phyloP scores from a whole-genome alignment of 192 early-diverging fungal genomes.

The Backusella circina region DNA sequence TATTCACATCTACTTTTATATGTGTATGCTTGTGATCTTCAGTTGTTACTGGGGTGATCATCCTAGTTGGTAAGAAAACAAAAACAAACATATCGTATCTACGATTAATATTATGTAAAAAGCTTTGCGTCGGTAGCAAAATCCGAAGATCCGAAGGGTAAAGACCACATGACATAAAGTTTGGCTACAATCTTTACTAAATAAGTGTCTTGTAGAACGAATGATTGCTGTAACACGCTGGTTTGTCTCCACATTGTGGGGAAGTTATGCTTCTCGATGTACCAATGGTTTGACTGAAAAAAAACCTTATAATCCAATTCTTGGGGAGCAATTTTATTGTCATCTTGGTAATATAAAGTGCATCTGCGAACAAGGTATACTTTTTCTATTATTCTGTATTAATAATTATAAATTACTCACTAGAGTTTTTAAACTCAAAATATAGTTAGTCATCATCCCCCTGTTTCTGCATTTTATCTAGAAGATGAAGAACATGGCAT shows the following conservation, averaged over 20 bases:
- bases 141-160: constrained; percentile 39
- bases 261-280: constrained; percentile 69
- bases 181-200: background rate
- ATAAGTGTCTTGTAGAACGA: constrained; percentile 45
- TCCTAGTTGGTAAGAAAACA: background rate
- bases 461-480: constrained; percentile 64
- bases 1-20: background rate
- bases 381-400: background rate
- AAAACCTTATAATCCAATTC: constrained; percentile 62
- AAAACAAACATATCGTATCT: background rate
- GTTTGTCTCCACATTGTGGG: constrained; percentile 82
- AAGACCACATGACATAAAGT: background rate
- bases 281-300: constrained; percentile 70
- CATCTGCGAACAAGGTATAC: constrained; percentile 55
- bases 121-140: constrained; percentile 61
- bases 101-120: background rate
- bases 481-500: constrained; percentile 59
- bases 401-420: background rate
- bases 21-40: background rate
- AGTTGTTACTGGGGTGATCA: constrained; percentile 9
- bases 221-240: constrained; percentile 71
- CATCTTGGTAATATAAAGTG: constrained; percentile 51
- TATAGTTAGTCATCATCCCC: constrained; percentile 67
- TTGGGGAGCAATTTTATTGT: constrained; percentile 63
- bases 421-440: background rate